These are phyloP conservation scores for Steccherinum ochraceum DNA, from an alignment of 768 basidiomycete species.

Conservation along the genomic window DNA sequence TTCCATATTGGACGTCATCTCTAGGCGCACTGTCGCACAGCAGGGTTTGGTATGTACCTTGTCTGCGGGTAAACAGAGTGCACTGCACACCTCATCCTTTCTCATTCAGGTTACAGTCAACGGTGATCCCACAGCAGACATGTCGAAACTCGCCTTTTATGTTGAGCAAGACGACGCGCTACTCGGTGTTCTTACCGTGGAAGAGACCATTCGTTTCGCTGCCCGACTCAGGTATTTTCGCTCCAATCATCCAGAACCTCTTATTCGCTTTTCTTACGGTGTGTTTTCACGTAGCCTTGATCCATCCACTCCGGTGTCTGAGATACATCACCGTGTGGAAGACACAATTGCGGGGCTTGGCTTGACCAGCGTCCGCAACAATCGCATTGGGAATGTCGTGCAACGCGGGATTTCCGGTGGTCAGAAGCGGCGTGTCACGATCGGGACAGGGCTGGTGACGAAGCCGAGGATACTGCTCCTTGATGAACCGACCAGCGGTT, in stretches of 20 bases:
- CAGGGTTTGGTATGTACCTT: too few relatives aligned
- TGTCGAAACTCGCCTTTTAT: conserved; percentile 39
- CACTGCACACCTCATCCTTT: too few relatives aligned
- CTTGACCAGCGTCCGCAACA: conserved; percentile 38
- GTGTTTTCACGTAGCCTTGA: conserved; percentile 5
- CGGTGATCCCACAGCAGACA: conserved; percentile 14
- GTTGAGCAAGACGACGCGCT: conserved; percentile 62
- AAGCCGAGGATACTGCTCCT: conserved; percentile 54
- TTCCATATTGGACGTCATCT: conserved; percentile 46
- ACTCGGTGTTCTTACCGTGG: conserved; percentile 50
- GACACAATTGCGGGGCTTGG: conserved; percentile 41
- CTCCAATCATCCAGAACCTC: too few relatives aligned
- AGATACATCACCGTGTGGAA: conserved; percentile 35
- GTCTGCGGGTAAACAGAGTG: conserved; percentile 41
- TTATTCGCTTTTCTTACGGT: background rate
- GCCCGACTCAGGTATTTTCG: conserved; percentile 39
- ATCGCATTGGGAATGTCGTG: conserved; percentile 52
- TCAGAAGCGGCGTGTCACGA: conserved; percentile 57
- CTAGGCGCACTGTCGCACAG: conserved; percentile 40
- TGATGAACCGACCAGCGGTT: conserved; percentile 56
- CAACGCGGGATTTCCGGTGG: conserved; percentile 59
- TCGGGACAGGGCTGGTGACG: conserved; percentile 55
- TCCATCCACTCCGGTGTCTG: conserved; percentile 14
- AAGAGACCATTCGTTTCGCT: conserved; percentile 48
- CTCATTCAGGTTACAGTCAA: conserved; percentile 20